Evolutionary conservation across 163 green algal genomes (phyloP), one percentile per base, ranked within the genome.

Genomic region (Prototheca wickerhamii): DNA sequence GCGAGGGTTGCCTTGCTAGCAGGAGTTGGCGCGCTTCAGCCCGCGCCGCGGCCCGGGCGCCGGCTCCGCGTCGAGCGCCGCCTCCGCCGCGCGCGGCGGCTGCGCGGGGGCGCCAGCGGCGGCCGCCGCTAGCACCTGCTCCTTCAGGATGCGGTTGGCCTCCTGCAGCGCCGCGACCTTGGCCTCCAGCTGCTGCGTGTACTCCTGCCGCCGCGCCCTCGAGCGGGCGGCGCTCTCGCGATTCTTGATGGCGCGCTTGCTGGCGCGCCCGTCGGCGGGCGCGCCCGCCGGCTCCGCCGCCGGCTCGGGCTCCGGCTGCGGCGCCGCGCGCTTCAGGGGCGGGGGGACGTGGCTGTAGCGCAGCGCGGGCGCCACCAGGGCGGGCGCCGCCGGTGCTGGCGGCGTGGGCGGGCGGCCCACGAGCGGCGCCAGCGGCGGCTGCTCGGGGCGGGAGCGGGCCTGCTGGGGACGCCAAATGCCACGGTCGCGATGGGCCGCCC

Each of bases 161-260:
- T 73, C 34, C 49, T 65, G 60, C 49, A 85, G 72, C 60, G 73
- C 20, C 43, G 78, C 64, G 28, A 84, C 73, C 61, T 78, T 65
- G 42, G 50, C 33, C 69, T 87, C 81, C 43, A 87, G 63, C 2
- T 68, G 37, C n/a, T 66, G 46, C 2, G 76, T 86, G 59, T 87
- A 85, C 57, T 79, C 60, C 63, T 84, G 70, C 31, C 80, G 75
- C 50, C 74, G 72, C 25, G 62, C 58, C 32, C 81, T 58, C 20
- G 81, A 87, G 21, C 77, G 63, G 0, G 81, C 81, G n/a, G 81
- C 81, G 49, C 70, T 82, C 65, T 87, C 81, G 12, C 81, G 56
- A 44, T 87, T 87, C 60, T 83, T 86, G 53, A 86, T 78, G 12
- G 46, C 46, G 46, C 46, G 46, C 46, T 54, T 54, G 46, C 20